Base-by-base conservation (phyloP, 345 rosid species). In the Rhizophora apiculata region DNA sequence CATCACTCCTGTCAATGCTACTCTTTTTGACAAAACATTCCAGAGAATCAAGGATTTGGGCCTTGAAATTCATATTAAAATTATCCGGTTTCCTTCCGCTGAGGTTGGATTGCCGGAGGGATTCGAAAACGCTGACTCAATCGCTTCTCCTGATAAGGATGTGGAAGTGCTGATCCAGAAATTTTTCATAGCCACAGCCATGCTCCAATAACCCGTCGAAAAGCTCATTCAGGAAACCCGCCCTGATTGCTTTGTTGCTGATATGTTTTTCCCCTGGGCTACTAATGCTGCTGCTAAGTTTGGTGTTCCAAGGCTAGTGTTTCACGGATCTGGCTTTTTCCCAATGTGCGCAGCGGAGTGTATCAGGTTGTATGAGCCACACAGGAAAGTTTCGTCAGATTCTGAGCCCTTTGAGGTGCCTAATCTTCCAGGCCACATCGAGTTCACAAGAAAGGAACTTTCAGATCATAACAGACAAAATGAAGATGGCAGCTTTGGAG, bases 21-120 rank as follows among this genome's bases (percentile, higher is more conserved):
- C 54, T 0, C 30, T 54, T 19, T 10, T 87, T 62, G 70, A 76
- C 22, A 72, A 68, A 24, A 60, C 76, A 19, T 72, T 83, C 61
- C 68, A 74, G 22, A 78, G 39, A 27, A 34, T 8, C 1, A n/a
- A 57, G 43, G 4, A 6, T 13, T 15, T 24, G 20, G 64, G 63
- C 4, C 20, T 39, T 22, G 46, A 64, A 21, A 64, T 72, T 39
- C 29, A 54, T 62, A 18, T 74, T 54, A 3, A 29, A 36, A 62
- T 52, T 68, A 52, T 67, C 62, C 43, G 15, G 1, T 61, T 74
- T 49, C 68, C 77, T 1, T 54, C 62, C 32, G 70, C 8, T 0
- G 39, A 78, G 67, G 81, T 69, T 1, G 85, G 87, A 2, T 39
- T 85, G 49, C 89, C 80, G 7, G 74, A 83, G 63, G 83, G 83